A percentile compares a stretch with the other conserved stretches of the same genome.
Conservation (phyloP, 495 filamentous ascomycete genomes). For the Xylaria nigripes region DNA sequence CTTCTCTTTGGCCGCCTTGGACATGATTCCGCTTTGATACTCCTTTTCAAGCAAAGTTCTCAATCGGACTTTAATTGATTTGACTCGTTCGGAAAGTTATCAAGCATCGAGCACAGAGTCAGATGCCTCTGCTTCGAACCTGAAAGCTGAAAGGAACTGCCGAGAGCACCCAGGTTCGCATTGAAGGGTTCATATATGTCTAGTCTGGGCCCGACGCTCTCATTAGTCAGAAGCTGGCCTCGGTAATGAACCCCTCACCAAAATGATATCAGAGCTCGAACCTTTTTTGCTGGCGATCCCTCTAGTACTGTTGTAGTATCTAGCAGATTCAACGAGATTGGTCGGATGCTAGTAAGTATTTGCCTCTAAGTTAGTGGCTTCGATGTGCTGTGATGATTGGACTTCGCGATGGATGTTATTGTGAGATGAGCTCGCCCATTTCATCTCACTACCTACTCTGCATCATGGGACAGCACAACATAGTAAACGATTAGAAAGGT, state of each 20-base stretch:
- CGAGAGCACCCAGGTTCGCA: background rate
- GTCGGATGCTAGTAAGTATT: too few species aligned
- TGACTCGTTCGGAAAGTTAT: background rate
- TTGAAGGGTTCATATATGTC: constrained; percentile 7
- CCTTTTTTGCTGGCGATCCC: constrained; percentile 1
- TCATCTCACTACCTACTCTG: too few species aligned
- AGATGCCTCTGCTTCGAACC: background rate
- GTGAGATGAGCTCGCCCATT: too few species aligned
- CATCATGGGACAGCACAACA: too few species aligned
- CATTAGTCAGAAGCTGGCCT: constrained; percentile 10
- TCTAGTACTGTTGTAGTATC: background rate
- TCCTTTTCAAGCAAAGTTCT: background rate
- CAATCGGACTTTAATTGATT: background rate
- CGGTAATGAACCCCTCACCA: constrained; percentile 2
- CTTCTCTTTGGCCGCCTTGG: constrained; percentile 26
- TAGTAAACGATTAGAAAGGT: too few species aligned
- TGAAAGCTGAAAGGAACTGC: background rate
- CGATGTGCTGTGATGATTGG: too few species aligned
- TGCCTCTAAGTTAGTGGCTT: background rate
- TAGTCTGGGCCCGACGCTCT: background rate
- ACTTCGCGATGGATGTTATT: too few species aligned
- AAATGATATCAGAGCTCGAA: constrained; percentile 9
- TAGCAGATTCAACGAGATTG: background rate
- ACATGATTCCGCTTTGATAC: constrained; percentile 13
- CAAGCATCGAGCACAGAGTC: background rate